These are phyloP conservation scores for Gigaspora rosea DNA, from an alignment of 192 early-diverging fungal species.

Conservation along the genomic window DNA sequence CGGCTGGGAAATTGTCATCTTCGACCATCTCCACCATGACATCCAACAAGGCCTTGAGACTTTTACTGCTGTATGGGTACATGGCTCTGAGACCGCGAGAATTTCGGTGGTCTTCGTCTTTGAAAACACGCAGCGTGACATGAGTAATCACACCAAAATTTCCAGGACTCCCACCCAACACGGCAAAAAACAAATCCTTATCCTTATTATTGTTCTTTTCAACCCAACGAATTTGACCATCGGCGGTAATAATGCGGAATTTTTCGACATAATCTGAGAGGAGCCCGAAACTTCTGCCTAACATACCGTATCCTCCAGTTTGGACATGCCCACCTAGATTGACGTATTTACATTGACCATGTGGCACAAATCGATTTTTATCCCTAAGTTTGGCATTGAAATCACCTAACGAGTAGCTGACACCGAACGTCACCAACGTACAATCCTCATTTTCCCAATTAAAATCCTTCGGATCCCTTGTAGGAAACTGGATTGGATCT, in stretches of 20 bases:
- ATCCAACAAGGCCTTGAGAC: constrained; percentile 37
- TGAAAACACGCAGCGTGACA: constrained; percentile 28
- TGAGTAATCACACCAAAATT: constrained; percentile 45
- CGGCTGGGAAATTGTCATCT: constrained; percentile 6
- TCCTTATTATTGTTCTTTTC: constrained; percentile 5
- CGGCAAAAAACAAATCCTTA: constrained; percentile 34
- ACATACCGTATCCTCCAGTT: constrained; percentile 40
- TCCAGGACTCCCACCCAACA: constrained; percentile 42
- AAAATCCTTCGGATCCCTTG: neutral
- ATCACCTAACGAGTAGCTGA: constrained; percentile 32
- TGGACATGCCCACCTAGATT: constrained; percentile 41
- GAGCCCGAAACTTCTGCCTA: constrained; percentile 39
- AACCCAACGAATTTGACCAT: constrained; percentile 27
- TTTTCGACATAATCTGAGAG: constrained; percentile 43
- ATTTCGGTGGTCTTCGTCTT: constrained; percentile 35
- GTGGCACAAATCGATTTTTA: constrained; percentile 34
- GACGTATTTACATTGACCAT: constrained; percentile 36
- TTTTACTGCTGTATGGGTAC: constrained; percentile 1
- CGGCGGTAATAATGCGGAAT: constrained; percentile 41
- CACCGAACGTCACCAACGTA: constrained; percentile 33
- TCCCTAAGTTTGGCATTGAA: constrained; percentile 36
- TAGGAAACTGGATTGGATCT: too few relatives aligned
- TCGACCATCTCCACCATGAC: constrained; percentile 27
- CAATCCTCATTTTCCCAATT: constrained; percentile 34
- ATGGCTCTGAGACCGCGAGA: constrained; percentile 33